These are phyloP conservation scores for Pseudonitzschia delicatissima DNA, from an alignment of 108 stramenopile species.

Conservation along the genomic window DNA sequence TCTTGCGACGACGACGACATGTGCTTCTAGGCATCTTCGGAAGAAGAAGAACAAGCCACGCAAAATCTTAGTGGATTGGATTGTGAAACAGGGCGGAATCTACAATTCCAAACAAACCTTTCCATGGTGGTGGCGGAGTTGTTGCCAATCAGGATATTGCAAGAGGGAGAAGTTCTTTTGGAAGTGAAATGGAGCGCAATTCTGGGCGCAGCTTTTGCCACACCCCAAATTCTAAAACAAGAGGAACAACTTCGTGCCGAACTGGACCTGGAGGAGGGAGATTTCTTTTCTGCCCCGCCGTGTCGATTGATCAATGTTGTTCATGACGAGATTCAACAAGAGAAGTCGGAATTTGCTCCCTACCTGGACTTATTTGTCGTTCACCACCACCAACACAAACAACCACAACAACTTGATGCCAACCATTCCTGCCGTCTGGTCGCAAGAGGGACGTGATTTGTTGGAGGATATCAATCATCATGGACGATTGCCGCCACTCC, in stretches of 20 bases:
- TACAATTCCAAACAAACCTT: constrained; percentile 20
- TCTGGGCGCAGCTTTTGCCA: background rate
- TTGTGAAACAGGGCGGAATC: constrained; percentile 16
- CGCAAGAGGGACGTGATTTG: constrained; percentile 30
- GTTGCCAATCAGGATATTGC: constrained; percentile 31
- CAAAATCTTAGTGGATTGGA: constrained; percentile 21
- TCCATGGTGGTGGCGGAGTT: constrained; percentile 13
- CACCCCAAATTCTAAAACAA: background rate
- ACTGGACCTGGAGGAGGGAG: background rate
- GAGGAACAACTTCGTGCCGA: background rate
- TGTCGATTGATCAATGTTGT: constrained; percentile 26
- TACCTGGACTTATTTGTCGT: constrained; percentile 48
- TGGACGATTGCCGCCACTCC: background rate
- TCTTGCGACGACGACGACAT: background rate
- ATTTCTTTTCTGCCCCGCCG: constrained; percentile 11
- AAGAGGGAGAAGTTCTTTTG: constrained; percentile 21
- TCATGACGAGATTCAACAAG: background rate
- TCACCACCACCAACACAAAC: background rate
- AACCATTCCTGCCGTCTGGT: constrained; percentile 40
- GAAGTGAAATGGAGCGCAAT: constrained; percentile 26
- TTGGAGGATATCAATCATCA: constrained; percentile 16
- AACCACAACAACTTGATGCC: background rate
- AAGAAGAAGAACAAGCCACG: background rate
- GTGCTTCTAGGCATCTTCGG: no score
- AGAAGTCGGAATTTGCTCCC: constrained; percentile 42